These are phyloP conservation scores for Fusarium graminum DNA, from an alignment of 2,329 filamentous ascomycete genomes.

Conservation along the genomic window DNA sequence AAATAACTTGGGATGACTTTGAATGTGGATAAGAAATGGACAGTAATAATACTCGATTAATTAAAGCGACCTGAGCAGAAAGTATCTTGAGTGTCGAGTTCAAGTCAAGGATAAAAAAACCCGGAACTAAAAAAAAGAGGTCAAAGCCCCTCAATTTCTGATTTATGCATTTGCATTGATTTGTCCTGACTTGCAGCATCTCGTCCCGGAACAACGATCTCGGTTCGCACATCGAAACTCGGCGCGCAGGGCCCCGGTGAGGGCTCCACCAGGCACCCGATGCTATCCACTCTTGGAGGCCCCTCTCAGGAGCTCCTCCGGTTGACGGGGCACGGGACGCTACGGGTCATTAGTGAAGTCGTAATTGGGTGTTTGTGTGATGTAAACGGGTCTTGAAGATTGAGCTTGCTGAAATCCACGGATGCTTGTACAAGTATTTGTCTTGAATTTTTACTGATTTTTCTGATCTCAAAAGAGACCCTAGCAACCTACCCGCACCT, in stretches of 20 bases:
- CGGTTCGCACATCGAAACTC: slow-evolving; percentile 33
- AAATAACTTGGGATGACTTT: background rate
- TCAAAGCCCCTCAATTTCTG: slow-evolving; percentile 12
- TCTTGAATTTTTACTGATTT: slow-evolving; percentile 19
- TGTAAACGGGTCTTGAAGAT: slow-evolving; percentile 3
- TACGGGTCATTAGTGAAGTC: slow-evolving; percentile 19
- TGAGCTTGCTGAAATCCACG: slow-evolving; percentile 24
- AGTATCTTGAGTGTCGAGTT: slow-evolving; percentile 1
- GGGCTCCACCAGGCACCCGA: slow-evolving; percentile 31
- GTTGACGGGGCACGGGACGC: slow-evolving; percentile 34
- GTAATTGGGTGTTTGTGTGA: slow-evolving; percentile 23
- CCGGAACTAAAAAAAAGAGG: slow-evolving; percentile 17
- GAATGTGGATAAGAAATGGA: slow-evolving; percentile 17
- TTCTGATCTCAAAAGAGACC: slow-evolving; percentile 4
- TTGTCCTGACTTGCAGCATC: slow-evolving; percentile 7
- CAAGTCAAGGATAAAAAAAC: slow-evolving; percentile 16
- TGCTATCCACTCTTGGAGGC: slow-evolving; percentile 33
- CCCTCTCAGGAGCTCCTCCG: slow-evolving; percentile 34
- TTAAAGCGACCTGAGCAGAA: slow-evolving; percentile 1
- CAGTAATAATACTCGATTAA: background rate
- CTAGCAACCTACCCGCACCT: slow-evolving; percentile 5
- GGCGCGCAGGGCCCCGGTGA: slow-evolving; percentile 31
- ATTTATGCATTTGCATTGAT: slow-evolving; percentile 9
- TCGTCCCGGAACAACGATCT: slow-evolving; percentile 31
- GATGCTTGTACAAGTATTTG: background rate